Conservation (phyloP, 106 monocot genomes). For the Xerophyta viscosa region DNA sequence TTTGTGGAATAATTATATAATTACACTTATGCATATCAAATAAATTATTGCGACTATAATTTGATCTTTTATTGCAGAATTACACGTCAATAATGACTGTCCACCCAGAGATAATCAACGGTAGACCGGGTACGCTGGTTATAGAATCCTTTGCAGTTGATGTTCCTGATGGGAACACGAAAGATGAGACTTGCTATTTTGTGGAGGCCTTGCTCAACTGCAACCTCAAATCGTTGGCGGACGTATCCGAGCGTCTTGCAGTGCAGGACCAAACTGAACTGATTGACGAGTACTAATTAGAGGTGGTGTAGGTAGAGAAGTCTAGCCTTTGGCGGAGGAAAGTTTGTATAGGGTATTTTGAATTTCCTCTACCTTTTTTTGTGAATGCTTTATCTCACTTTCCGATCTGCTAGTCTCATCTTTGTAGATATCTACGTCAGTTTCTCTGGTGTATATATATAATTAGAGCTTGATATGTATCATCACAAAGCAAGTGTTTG, state of each 20-base stretch:
- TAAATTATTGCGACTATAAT: not conserved
- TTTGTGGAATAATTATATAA: too few species aligned
- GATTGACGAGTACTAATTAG: slow-evolving; percentile 3
- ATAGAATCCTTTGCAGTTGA: slow-evolving; percentile 84
- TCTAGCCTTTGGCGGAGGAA: too few species aligned
- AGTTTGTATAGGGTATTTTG: too few species aligned
- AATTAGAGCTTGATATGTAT: too few species aligned
- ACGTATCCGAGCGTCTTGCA: slow-evolving; percentile 59
- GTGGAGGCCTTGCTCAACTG: slow-evolving; percentile 85
- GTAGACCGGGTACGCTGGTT: slow-evolving; percentile 67
- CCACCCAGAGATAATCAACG: slow-evolving; percentile 66
- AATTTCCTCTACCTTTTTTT: too few species aligned
- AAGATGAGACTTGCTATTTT: slow-evolving; percentile 81
- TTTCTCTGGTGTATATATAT: too few species aligned
- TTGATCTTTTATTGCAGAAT: slow-evolving; percentile 57
- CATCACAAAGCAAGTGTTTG: too few species aligned
- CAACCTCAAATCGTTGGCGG: slow-evolving; percentile 84
- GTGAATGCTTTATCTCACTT: too few species aligned
- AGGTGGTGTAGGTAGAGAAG: too few species aligned
- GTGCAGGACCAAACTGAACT: slow-evolving; percentile 46
- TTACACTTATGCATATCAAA: too few species aligned
- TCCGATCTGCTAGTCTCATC: too few species aligned
- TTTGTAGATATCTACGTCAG: too few species aligned
- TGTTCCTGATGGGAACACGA: slow-evolving; percentile 84
- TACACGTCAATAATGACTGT: slow-evolving; percentile 83